phyloP scores from a whole-genome alignment of 192 early-diverging fungal genomes.

The Endogone sp. region DNA sequence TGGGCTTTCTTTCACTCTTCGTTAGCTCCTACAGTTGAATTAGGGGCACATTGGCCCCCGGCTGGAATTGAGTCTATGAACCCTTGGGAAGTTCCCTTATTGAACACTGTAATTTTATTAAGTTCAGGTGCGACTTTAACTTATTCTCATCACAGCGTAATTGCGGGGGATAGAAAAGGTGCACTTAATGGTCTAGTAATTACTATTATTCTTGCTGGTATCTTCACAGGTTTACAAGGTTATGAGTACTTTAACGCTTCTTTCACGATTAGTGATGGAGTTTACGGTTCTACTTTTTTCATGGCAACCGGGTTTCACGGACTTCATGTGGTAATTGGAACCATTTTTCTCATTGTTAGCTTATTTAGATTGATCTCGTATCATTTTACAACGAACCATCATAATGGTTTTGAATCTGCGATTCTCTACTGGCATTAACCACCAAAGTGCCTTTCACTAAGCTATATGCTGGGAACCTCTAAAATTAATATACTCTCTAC shows the following conservation, averaged over 20 bases:
- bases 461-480: too few relatives aligned
- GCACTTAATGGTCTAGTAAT: constrained; percentile 18
- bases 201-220: constrained; percentile 23
- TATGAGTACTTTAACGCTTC: constrained; percentile 26
- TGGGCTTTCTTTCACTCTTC: constrained; percentile 14
- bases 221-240: constrained; percentile 29
- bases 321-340: constrained; percentile 26
- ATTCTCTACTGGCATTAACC: constrained; percentile 26
- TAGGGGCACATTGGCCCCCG: background rate
- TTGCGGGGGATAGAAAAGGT: constrained; percentile 23
- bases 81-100: constrained; percentile 19
- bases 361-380: constrained; percentile 30
- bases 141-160: constrained; percentile 20
- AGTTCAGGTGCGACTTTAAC: constrained; percentile 24
- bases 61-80: constrained; percentile 3
- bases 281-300: constrained; percentile 26
- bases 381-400: constrained; percentile 24
- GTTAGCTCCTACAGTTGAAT: constrained; percentile 2
- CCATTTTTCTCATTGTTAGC: constrained; percentile 22
- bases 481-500: too few relatives aligned
- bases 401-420: constrained; percentile 23
- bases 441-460: too few relatives aligned
- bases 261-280: constrained; percentile 25
- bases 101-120: constrained; percentile 20
- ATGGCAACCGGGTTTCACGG: constrained; percentile 28